Evolutionary conservation across 2,329 filamentous ascomycete genomes (phyloP), one percentile per base, ranked within the genome.

Genomic region (Stachybotrys chlorohalonatus): DNA sequence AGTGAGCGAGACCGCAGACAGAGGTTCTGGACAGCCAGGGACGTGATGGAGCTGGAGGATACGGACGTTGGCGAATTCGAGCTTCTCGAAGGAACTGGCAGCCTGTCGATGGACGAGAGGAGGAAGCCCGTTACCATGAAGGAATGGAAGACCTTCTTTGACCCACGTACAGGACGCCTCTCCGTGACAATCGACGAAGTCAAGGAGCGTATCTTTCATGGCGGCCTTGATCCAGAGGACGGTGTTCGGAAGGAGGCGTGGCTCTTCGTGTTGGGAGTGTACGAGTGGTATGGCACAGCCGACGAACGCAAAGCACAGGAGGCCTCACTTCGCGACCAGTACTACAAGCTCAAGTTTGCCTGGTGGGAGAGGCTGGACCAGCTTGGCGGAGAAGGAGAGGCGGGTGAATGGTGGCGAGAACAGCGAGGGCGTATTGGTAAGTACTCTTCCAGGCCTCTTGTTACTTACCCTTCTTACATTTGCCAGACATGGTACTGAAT

Each of bases 301-400:
- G 90, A 96, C 57, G 94, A 99, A 66, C 82, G 94, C 46, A 89
- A 85, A 63, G 90, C 86, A 0, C 82, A 92, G 62, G 78, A 92
- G 63, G 93, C 94, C 50, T 95, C 89, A 7, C 80, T 95, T 39
- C 80, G 94, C 9, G 94, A 99, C 63, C 90, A 95, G 63, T 99
- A 97, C 68, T 89, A 97, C 56, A 87, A 91, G 59, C 78, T 99
- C 48, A 99, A 99, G 71, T 90, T 88, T 6, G 81, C 87, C 0
- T 99, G 94, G 95, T 99, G 95, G 95, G 92, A 97, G 70, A 81
- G 88, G 45, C 85, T 96, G 62, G 81, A 94, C 2, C 92, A 96
- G 55, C 83, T 92, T 13, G 84, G 89, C 32, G 86, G 88, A 1
- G 85, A 90, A 31, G 79, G 85, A 3, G 89, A 96, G 60, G 83